Percentiles rank a stretch among this genome's conserved stretches.
Conservation (phyloP, 208 protist species). For the Trypanosoma congolense region DNA sequence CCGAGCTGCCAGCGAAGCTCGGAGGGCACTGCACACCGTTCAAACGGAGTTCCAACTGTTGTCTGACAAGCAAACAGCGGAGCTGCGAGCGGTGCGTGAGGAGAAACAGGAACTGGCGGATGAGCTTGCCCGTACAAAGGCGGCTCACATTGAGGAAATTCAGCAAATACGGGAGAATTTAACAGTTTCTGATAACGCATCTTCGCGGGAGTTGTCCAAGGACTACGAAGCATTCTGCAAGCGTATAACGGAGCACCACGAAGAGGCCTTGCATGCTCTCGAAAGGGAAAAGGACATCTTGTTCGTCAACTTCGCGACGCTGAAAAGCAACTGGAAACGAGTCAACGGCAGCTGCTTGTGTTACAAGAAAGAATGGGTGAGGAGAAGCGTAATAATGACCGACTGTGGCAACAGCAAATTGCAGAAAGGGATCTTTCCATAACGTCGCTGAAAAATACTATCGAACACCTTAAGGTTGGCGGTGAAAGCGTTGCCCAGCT, state of each 20-base stretch:
- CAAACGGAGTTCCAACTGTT: conserved; percentile 33
- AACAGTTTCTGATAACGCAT: conserved; percentile 27
- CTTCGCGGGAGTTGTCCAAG: conserved; percentile 20
- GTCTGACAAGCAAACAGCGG: conserved; percentile 27
- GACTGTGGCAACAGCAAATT: conserved; percentile 28
- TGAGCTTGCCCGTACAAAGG: conserved; percentile 21
- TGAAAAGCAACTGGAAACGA: conserved; percentile 34
- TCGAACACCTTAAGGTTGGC: conserved; percentile 32
- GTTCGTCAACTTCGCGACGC: conserved; percentile 22
- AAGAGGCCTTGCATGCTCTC: conserved; percentile 27
- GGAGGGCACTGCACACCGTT: conserved; percentile 39
- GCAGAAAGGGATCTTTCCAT: conserved; percentile 27
- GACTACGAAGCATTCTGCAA: conserved; percentile 26
- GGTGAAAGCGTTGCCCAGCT: conserved; percentile 22
- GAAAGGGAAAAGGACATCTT: conserved; percentile 38
- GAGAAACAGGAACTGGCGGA: conserved; percentile 27
- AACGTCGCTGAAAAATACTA: conserved; percentile 37
- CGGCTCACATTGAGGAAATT: conserved; percentile 47
- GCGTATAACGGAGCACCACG: conserved; percentile 35
- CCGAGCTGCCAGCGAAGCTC: conserved; percentile 30
- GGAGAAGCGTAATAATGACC: conserved; percentile 24
- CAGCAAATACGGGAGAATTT: conserved; percentile 29
- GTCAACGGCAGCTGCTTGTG: conserved; percentile 26
- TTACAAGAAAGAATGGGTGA: conserved; percentile 37
- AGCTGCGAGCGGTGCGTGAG: conserved; percentile 43